These are phyloP conservation scores for Pleurozium schreberi DNA, from an alignment of 225 moss, liverwort and hornwort species.

Conservation along the genomic window DNA sequence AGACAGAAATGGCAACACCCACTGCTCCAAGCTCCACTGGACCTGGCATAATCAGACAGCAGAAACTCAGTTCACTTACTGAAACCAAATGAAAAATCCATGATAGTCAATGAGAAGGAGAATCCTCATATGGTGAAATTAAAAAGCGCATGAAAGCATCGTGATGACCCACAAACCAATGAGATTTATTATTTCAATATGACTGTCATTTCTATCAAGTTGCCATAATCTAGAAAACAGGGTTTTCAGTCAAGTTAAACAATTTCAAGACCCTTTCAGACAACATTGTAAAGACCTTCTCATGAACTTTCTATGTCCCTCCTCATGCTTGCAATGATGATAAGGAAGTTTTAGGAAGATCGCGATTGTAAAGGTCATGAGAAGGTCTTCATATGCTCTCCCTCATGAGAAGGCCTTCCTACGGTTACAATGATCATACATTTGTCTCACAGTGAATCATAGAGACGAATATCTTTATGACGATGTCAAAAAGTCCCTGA, in stretches of 20 bases:
- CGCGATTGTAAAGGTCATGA: neutral
- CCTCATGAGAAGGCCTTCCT: neutral
- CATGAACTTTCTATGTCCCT: neutral
- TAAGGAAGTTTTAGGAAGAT: neutral
- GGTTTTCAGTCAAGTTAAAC: neutral
- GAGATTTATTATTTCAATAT: neutral
- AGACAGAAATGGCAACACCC: conserved; percentile 85
- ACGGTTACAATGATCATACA: neutral
- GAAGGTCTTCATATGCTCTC: neutral
- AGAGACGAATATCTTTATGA: neutral
- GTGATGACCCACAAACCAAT: neutral
- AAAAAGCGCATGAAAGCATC: neutral
- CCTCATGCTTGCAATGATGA: too few relatives aligned
- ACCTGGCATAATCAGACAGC: conserved; percentile 23
- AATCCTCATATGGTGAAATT: neutral
- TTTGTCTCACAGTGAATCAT: neutral
- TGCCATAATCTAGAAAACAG: neutral
- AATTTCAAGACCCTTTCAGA: neutral
- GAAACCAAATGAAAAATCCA: neutral
- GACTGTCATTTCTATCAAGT: neutral
- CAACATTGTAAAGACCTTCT: neutral
- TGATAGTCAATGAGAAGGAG: neutral
- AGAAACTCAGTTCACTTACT: neutral
- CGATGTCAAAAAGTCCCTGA: neutral
- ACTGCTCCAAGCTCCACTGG: conserved; percentile 89